A percentile compares a stretch with the other conserved stretches of the same genome.
Conservation (phyloP, 2,329 filamentous ascomycete genomes). For the Tolypocladium endophyticum region DNA sequence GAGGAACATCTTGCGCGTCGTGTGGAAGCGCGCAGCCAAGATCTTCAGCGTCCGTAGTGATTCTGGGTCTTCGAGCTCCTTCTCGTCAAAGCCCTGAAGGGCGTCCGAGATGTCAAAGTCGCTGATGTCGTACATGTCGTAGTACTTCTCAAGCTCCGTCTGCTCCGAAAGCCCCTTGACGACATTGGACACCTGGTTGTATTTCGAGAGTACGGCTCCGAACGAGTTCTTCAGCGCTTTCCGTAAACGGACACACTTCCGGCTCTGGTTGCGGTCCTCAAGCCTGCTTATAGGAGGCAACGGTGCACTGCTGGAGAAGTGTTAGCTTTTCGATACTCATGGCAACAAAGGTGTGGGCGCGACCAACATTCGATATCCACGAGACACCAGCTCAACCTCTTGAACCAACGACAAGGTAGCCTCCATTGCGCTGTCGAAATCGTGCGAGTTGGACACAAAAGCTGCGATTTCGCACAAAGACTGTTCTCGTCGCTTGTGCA, state of each 20-base stretch:
- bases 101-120: slow-evolving; percentile 62
- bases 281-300: slow-evolving; percentile 86
- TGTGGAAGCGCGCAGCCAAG: slow-evolving; percentile 69
- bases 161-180: slow-evolving; percentile 68
- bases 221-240: slow-evolving; percentile 63
- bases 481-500: slow-evolving; percentile 67
- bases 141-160: slow-evolving; percentile 80
- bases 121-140: slow-evolving; percentile 78
- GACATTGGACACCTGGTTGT: slow-evolving; percentile 57
- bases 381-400: slow-evolving; percentile 89
- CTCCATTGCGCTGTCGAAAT: slow-evolving; percentile 67
- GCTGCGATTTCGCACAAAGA: slow-evolving; percentile 57
- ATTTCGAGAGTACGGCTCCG: slow-evolving; percentile 57
- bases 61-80: slow-evolving; percentile 65
- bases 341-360: background rate
- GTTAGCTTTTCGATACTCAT: background rate
- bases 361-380: slow-evolving; percentile 73
- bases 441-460: slow-evolving; percentile 65
- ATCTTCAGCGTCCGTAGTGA: slow-evolving; percentile 74
- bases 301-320: slow-evolving; percentile 59
- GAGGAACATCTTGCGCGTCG: slow-evolving; percentile 72
- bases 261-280: slow-evolving; percentile 69
- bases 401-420: slow-evolving; percentile 76
- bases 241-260: slow-evolving; percentile 72
- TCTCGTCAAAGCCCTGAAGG: slow-evolving; percentile 52